These are phyloP conservation scores for Zea luxurians DNA, from an alignment of 176 grass and related monocot species.

Conservation along the genomic window DNA sequence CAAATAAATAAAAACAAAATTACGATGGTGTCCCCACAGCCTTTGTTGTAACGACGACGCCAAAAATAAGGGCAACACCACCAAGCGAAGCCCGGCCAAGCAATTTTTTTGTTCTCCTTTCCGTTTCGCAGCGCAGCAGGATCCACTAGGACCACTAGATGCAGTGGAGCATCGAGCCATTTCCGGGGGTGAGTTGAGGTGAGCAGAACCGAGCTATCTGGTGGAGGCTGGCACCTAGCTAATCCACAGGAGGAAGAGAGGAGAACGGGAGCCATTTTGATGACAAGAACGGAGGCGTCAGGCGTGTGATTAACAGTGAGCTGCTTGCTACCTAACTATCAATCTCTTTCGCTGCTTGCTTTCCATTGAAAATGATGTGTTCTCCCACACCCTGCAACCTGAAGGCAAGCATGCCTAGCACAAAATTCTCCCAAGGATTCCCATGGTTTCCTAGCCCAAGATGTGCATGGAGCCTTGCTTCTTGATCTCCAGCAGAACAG, in stretches of 20 bases:
- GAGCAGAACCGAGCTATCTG: constrained; percentile 13
- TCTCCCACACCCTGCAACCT: constrained; percentile 35
- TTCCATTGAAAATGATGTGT: constrained; percentile 55
- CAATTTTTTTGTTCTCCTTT: constrained; percentile 42
- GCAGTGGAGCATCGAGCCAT: constrained; percentile 43
- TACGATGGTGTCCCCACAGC: constrained; percentile 37
- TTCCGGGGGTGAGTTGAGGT: constrained; percentile 34
- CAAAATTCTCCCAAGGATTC: constrained; percentile 30
- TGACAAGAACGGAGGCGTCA: constrained; percentile 33
- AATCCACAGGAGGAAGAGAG: constrained; percentile 36
- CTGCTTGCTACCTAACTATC: constrained; percentile 42
- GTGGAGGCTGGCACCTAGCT: constrained; percentile 21
- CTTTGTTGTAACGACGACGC: constrained; percentile 53
- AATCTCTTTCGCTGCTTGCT: constrained; percentile 56
- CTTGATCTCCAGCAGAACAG: constrained; percentile 34
- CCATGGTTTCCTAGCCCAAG: constrained; percentile 21
- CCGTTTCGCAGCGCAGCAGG: constrained; percentile 40
- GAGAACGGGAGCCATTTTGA: constrained; percentile 7
- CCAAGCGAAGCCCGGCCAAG: constrained; percentile 33
- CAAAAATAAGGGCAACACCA: constrained; percentile 38
- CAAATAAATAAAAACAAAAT: constrained; percentile 39
- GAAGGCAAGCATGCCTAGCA: constrained; percentile 16
- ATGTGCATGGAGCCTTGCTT: constrained; percentile 42
- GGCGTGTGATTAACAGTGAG: constrained; percentile 53
- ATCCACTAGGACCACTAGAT: constrained; percentile 42